These are phyloP conservation scores for Exophiala viscosa DNA, from an alignment of 2,329 filamentous ascomycete species.

Conservation along the genomic window DNA sequence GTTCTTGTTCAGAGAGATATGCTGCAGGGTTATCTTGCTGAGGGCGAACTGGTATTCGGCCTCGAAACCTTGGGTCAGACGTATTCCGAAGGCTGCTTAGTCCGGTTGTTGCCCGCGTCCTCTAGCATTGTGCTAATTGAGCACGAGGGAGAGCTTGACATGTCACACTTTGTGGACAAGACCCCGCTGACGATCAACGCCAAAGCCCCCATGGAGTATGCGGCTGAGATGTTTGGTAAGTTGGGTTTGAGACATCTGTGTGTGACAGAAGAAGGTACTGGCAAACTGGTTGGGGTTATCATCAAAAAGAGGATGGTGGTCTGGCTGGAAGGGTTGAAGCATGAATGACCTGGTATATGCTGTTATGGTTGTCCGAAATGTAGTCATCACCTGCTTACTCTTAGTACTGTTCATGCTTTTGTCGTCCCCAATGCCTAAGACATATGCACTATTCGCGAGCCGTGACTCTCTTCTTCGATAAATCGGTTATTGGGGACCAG, in stretches of 20 bases:
- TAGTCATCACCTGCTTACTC: too few relatives aligned
- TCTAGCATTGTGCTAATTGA: background rate
- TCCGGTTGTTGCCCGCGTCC: slow-evolving; percentile 13
- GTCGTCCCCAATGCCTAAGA: too few relatives aligned
- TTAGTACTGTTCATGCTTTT: too few relatives aligned
- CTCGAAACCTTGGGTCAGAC: slow-evolving; percentile 38
- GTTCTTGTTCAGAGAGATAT: slow-evolving; percentile 50
- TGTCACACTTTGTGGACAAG: slow-evolving; percentile 52
- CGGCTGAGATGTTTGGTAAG: slow-evolving; percentile 58
- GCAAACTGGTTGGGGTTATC: slow-evolving; percentile 50
- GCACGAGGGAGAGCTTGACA: slow-evolving; percentile 38
- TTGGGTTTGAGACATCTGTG: slow-evolving; percentile 54
- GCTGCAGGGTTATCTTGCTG: slow-evolving; percentile 54
- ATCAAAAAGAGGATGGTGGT: slow-evolving; percentile 58
- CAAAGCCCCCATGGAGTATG: slow-evolving; percentile 56
- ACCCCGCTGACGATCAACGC: slow-evolving; percentile 51
- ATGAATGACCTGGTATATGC: slow-evolving; percentile 3
- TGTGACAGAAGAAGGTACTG: slow-evolving; percentile 51
- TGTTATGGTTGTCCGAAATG: too few relatives aligned
- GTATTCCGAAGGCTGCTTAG: slow-evolving; percentile 13
- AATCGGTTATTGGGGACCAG: too few relatives aligned
- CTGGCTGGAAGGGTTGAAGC: slow-evolving; percentile 47
- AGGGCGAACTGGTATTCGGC: slow-evolving; percentile 44
- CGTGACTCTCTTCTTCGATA: too few relatives aligned
- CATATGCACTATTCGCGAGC: too few relatives aligned